A percentile compares a stretch with the other conserved stretches of the same genome.
Evolutionary conservation across 2,329 filamentous ascomycete species (phyloP).

Genomic region (Aspergillus uvarum): DNA sequence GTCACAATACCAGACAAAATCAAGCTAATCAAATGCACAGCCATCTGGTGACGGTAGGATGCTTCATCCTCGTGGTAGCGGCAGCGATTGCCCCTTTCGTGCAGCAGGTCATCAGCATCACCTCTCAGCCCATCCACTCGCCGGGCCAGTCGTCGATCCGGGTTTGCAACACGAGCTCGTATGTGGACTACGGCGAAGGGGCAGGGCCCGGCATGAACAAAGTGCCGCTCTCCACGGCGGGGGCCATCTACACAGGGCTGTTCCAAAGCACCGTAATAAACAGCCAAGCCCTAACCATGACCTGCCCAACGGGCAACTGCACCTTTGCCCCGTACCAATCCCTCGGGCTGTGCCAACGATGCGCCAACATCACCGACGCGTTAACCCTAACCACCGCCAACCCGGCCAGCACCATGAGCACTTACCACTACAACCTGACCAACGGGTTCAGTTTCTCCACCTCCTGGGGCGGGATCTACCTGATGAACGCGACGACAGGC

Average conservation of each 20-base stretch:
- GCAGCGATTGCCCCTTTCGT: constrained; percentile 32
- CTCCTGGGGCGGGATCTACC: constrained; percentile 12
- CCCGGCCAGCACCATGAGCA: neutral
- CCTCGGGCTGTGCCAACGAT: constrained; percentile 30
- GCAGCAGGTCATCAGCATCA: constrained; percentile 30
- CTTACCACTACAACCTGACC: constrained; percentile 22
- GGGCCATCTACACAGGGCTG: constrained; percentile 33
- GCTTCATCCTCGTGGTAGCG: constrained; percentile 29
- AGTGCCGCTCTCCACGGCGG: constrained; percentile 25
- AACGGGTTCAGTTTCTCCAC: constrained; percentile 21
- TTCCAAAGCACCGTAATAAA: constrained; percentile 22
- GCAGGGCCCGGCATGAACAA: constrained; percentile 24
- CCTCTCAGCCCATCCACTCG: constrained; percentile 18
- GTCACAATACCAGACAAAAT: too few relatives aligned
- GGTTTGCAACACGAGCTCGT: constrained; percentile 23
- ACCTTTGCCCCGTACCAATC: constrained; percentile 32
- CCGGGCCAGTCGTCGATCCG: constrained; percentile 18
- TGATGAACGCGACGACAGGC: constrained; percentile 23
- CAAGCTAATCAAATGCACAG: constrained; percentile 7
- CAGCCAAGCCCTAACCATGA: constrained; percentile 20
- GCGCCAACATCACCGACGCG: constrained; percentile 22
- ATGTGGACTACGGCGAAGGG: constrained; percentile 23
- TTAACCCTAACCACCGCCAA: constrained; percentile 7
- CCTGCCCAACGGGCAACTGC: constrained; percentile 36
- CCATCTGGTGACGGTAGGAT: constrained; percentile 29